phyloP scores from a whole-genome alignment of 2,329 filamentous ascomycete species.

The Claviceps digitariae region DNA sequence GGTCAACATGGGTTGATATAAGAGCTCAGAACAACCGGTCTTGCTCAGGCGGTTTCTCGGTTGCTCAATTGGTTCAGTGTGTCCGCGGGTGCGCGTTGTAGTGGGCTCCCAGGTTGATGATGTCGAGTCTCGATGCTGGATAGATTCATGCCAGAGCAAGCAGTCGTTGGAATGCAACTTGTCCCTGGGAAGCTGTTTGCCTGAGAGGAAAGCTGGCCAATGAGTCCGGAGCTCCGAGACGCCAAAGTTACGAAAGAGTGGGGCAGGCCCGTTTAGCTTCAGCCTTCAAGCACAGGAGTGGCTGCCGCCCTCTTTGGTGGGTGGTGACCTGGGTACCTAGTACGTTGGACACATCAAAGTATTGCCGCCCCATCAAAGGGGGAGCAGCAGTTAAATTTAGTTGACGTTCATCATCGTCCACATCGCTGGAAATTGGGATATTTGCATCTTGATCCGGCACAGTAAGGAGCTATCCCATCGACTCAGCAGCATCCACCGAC shows the following conservation, averaged over 20 bases:
- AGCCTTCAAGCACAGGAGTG: not conserved
- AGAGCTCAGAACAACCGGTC: not conserved
- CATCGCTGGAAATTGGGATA: not conserved
- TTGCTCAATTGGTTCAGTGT: not conserved
- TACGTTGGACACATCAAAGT: no score
- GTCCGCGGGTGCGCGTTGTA: not conserved
- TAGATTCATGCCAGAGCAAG: not conserved
- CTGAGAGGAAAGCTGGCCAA: conserved; percentile 3
- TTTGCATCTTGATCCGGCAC: not conserved
- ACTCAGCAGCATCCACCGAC: not conserved
- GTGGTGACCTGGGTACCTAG: not conserved
- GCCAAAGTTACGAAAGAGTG: not conserved
- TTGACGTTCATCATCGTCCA: no score
- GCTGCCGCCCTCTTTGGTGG: no score
- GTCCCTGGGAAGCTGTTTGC: conserved; percentile 3
- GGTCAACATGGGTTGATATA: conserved; percentile 1
- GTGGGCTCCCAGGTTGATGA: not conserved
- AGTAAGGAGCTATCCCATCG: not conserved
- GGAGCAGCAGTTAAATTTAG: not conserved
- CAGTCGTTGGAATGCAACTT: conserved; percentile 3
- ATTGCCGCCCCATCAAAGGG: not conserved
- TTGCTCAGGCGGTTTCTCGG: conserved; percentile 3
- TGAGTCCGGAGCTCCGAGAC: not conserved
- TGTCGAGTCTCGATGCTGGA: no score
- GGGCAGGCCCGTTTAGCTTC: conserved; percentile 6